A percentile compares a stretch with the other conserved stretches of the same genome.
These are phyloP conservation scores for Arthrocladium fulminans DNA, from an alignment of 2,329 filamentous ascomycete genomes.

Conservation along the genomic window DNA sequence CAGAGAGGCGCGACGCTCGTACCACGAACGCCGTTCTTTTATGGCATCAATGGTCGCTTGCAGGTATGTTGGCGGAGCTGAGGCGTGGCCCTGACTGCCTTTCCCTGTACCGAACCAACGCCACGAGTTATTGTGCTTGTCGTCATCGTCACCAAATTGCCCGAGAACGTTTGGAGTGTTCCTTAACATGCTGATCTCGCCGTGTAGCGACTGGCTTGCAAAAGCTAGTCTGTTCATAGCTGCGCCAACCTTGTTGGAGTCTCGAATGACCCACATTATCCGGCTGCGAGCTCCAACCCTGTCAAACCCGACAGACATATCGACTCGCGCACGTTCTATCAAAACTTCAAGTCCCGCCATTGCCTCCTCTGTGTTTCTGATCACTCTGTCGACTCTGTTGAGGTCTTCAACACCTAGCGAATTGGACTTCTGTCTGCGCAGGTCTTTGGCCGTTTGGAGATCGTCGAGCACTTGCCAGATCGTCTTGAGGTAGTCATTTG, in stretches of 20 bases:
- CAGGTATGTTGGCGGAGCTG: too few species aligned
- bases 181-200: neutral
- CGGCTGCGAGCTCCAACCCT: neutral
- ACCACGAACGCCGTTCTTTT: too few species aligned
- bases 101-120: too few species aligned
- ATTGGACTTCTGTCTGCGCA: neutral
- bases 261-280: neutral
- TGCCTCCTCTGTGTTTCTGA: neutral
- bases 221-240: neutral
- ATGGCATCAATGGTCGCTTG: too few species aligned
- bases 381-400: neutral
- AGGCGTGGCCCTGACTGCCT: too few species aligned
- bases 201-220: neutral
- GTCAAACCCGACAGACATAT: neutral
- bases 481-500: slow-evolving; percentile 1
- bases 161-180: too few species aligned
- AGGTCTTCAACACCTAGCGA: neutral
- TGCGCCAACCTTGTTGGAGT: neutral
- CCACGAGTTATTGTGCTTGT: too few species aligned
- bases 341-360: neutral
- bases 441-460: neutral
- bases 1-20: too few species aligned
- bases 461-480: neutral
- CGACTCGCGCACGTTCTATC: neutral
- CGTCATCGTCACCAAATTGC: too few species aligned